Base-by-base conservation (phyloP, 1,139 yeast genomes). In the Yamadazyma friedrichii region DNA sequence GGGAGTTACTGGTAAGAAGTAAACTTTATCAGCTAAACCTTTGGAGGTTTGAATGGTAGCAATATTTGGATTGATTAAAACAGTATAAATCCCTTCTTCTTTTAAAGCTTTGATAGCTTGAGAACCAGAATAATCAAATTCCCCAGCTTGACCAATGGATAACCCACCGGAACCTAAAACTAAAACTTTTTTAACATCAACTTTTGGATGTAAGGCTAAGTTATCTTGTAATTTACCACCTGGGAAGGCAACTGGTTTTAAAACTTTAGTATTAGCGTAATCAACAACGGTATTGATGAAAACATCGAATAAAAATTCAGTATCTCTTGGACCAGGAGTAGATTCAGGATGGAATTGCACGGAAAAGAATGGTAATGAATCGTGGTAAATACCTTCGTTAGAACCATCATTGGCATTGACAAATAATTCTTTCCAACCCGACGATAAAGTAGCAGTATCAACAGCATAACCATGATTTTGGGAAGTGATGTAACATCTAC, bases 281-380 rank as follows among this genome's bases (percentile, higher is more conserved):
- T 86, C 89, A 47, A 79, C 64, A 40, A 93, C 95, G 38, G 97
- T 69, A 51, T 87, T 67, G 59, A 94, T 85, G 67, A 94, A 94
- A 30, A 88, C 91, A 60, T 94, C 98, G 59, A 94, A 94, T 63
- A 94, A 76, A 64, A 93, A 94, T 67, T 94, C 98, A 42, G 99
- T 93, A 64, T 94, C 99, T 64, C 96, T 83, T 62, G 99, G 99
- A 64, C 99, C 99, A 36, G 98, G 98, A 42, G 97, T 88, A 27
- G 98, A 88, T 74, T 94, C 99, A 16, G 99, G 99, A 63, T 94
- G 99, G 79, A 94, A 93, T 75, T 94, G 99, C 38, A 93, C 98
- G n/a, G 98, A 93, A 76, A 94, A 94, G 64, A 76, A 85, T 36
- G 99, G 98, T 63, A 86, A 76, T 48, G 80, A 74, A 36, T 84